phyloP scores from a whole-genome alignment of 306 rosid species.

The Carpinus fangiana region DNA sequence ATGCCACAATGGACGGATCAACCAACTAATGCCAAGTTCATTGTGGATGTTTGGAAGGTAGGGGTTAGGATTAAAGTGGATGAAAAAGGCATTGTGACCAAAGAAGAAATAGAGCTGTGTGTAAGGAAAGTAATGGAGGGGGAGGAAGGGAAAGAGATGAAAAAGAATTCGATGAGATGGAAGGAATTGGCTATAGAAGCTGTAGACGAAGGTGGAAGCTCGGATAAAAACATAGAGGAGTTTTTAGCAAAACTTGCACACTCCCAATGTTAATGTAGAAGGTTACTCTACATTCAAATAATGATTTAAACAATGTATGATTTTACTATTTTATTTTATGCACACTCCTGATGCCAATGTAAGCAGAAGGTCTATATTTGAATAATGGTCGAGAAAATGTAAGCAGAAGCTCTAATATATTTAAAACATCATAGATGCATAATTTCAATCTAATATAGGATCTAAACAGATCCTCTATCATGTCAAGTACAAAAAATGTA shows the following conservation, averaged over 20 bases:
- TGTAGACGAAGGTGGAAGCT: conserved; percentile 18
- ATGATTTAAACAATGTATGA: neutral
- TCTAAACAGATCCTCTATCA: no score
- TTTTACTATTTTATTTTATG: neutral
- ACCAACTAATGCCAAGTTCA: conserved; percentile 17
- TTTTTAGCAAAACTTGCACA: conserved; percentile 10
- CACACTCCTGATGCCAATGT: no score
- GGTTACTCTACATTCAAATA: neutral
- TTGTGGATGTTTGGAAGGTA: conserved; percentile 24
- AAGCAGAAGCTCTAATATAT: no score
- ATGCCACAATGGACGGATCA: conserved; percentile 30
- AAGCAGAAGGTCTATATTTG: no score
- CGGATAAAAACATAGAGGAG: conserved; percentile 17
- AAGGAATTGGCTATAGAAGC: conserved; percentile 21
- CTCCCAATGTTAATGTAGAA: neutral
- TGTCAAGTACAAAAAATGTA: conserved; percentile 2
- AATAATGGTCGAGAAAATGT: no score
- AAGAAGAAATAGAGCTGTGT: conserved; percentile 15
- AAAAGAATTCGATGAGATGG: conserved; percentile 13
- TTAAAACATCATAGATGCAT: no score
- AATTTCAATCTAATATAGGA: neutral
- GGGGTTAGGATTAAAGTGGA: conserved; percentile 13
- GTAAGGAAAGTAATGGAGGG: conserved; percentile 22
- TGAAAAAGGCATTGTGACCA: neutral
- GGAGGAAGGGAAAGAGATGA: conserved; percentile 17